phyloP scores from a whole-genome alignment of 108 stramenopile genomes.

The Discostella stelligeroides region DNA sequence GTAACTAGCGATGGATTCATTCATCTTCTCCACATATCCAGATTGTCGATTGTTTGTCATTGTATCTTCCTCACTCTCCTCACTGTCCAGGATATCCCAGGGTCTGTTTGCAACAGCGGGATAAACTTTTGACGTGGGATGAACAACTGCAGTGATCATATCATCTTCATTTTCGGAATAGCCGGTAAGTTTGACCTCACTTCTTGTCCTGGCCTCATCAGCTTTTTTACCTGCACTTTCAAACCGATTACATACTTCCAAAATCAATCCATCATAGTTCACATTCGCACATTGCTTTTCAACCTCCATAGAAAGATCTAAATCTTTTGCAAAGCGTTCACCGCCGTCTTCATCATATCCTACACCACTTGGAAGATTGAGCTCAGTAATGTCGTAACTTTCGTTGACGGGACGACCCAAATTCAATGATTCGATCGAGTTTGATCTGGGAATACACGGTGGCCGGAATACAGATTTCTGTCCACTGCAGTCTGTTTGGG shows the following conservation, averaged over 20 bases:
- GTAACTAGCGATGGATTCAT: neutral
- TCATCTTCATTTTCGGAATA: neutral
- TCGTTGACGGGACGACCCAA: constrained; percentile 1
- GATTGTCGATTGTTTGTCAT: neutral
- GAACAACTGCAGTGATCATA: constrained; percentile 2
- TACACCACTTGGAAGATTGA: neutral
- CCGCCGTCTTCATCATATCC: too few species aligned
- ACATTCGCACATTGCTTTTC: neutral
- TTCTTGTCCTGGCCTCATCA: too few species aligned
- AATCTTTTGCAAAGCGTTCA: neutral
- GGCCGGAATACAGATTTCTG: constrained; percentile 1
- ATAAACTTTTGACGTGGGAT: neutral
- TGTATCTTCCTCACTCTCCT: neutral
- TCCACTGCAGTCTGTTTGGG: neutral
- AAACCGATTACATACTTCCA: neutral
- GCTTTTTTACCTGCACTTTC: neutral
- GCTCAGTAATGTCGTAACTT: neutral
- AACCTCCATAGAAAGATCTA: constrained; percentile 8
- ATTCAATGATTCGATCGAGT: neutral
- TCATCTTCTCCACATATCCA: constrained; percentile 4
- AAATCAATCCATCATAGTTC: neutral
- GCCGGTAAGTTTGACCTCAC: too few species aligned
- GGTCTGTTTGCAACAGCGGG: neutral
- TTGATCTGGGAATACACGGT: constrained; percentile 1
- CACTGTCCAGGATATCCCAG: constrained; percentile 3